A percentile compares a stretch with the other conserved stretches of the same genome.
Conservation (phyloP, 768 basidiomycete species). For the Tylopilus intermedius region DNA sequence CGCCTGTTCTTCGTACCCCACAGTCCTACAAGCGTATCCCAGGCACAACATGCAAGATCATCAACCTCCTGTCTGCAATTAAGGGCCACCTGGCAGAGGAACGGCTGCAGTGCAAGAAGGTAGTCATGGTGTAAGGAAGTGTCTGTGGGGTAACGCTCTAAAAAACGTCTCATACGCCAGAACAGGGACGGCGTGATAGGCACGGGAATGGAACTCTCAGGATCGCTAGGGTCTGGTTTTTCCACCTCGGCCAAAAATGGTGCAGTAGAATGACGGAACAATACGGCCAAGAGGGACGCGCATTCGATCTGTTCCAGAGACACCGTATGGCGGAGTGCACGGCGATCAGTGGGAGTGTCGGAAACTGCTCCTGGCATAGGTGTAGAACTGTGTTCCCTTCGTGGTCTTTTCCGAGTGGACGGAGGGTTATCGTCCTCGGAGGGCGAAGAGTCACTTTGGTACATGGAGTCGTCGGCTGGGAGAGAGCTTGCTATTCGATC, state of each 20-base stretch:
- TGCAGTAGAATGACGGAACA: constrained; percentile 53
- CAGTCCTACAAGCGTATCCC: constrained; percentile 59
- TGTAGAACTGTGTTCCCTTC: constrained; percentile 20
- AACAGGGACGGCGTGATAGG: constrained; percentile 47
- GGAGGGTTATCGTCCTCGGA: constrained; percentile 31
- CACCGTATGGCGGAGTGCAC: constrained; percentile 29
- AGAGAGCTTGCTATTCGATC: constrained; percentile 18
- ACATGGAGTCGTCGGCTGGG: constrained; percentile 27
- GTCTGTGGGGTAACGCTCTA: constrained; percentile 62
- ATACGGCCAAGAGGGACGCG: constrained; percentile 54
- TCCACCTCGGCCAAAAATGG: constrained; percentile 48
- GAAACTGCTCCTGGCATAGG: constrained; percentile 13
- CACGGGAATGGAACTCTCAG: constrained; percentile 21
- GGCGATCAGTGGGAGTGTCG: constrained; percentile 22
- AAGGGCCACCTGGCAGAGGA: constrained; percentile 71
- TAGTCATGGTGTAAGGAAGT: constrained; percentile 78
- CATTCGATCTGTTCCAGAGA: constrained; percentile 68
- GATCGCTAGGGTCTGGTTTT: constrained; percentile 23
- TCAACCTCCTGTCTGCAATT: constrained; percentile 62
- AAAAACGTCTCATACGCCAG: constrained; percentile 53
- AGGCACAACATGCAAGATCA: constrained; percentile 55
- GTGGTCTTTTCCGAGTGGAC: constrained; percentile 29
- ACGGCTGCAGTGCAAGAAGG: constrained; percentile 59
- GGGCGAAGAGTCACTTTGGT: constrained; percentile 30
- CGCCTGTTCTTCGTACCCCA: constrained; percentile 77